These are phyloP conservation scores for Spizellomyces sp. DNA, from an alignment of 192 early-diverging fungal species.

Conservation along the genomic window DNA sequence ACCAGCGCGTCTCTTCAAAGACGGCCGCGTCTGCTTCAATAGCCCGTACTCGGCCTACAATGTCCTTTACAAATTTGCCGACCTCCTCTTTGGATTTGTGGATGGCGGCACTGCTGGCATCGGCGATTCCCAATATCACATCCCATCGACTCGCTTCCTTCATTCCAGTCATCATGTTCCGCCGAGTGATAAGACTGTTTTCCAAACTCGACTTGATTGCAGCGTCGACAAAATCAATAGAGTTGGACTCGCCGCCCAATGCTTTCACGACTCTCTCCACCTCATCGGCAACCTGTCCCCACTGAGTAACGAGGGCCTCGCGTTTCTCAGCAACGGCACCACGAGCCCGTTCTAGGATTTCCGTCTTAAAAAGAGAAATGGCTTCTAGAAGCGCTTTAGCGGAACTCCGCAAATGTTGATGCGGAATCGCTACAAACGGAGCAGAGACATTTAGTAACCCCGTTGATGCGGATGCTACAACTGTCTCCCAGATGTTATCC, in stretches of 20 bases:
- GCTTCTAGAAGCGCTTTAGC: constrained; percentile 9
- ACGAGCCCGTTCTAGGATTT: background rate
- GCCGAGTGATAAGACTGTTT: background rate
- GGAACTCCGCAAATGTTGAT: constrained; percentile 11
- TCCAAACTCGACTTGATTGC: constrained; percentile 2
- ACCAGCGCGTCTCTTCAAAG: constrained; percentile 15
- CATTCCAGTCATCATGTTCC: background rate
- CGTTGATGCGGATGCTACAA: constrained; percentile 7
- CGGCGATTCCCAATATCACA: background rate
- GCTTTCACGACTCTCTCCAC: background rate
- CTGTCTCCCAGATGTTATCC: constrained; percentile 12
- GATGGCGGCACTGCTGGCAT: background rate
- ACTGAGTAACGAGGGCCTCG: constrained; percentile 7
- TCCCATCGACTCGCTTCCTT: background rate
- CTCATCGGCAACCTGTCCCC: constrained; percentile 8
- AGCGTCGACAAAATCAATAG: background rate
- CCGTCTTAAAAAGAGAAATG: constrained; percentile 3
- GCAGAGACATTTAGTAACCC: background rate
- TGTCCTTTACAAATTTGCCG: background rate
- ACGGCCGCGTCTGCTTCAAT: background rate
- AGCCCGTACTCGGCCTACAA: background rate
- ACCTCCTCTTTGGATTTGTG: background rate
- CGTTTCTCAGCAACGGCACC: background rate
- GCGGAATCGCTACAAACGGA: constrained; percentile 1
- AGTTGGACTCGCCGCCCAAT: constrained; percentile 2